A percentile compares a stretch with the other conserved stretches of the same genome.
Conservation (phyloP, 2,329 filamentous ascomycete genomes). For the Scytalidium sp. region DNA sequence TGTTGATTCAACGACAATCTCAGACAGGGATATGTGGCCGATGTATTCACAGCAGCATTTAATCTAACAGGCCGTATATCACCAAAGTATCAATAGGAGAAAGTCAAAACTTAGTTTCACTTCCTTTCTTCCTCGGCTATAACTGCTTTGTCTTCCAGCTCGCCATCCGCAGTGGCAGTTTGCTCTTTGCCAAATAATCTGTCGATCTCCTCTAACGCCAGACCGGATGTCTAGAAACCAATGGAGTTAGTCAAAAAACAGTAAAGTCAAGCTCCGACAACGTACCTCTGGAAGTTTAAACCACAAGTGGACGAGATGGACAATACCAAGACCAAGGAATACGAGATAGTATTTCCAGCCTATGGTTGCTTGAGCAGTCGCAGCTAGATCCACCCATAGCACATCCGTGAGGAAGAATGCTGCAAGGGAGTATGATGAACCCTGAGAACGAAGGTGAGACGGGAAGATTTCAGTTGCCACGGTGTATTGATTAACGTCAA, state of each 20-base stretch:
- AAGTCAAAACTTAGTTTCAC: too few species aligned
- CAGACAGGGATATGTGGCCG: too few species aligned
- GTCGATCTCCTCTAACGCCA: slow-evolving; percentile 4
- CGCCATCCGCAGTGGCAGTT: not conserved
- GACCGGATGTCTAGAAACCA: not conserved
- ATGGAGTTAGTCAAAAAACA: not conserved
- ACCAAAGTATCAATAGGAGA: too few species aligned
- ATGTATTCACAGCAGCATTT: too few species aligned
- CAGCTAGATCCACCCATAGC: slow-evolving; percentile 9
- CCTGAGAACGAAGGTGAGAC: slow-evolving; percentile 11
- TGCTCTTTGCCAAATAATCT: slow-evolving; percentile 4
- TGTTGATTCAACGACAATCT: too few species aligned
- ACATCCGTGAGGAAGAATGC: slow-evolving; percentile 7
- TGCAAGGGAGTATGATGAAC: slow-evolving; percentile 5
- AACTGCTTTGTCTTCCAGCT: not conserved
- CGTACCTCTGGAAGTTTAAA: slow-evolving; percentile 11
- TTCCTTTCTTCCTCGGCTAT: not conserved
- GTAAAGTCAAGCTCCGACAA: not conserved
- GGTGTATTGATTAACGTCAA: slow-evolving; percentile 11
- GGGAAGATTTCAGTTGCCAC: slow-evolving; percentile 9
- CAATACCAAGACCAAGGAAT: slow-evolving; percentile 8
- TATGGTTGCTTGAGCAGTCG: slow-evolving; percentile 8
- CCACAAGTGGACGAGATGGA: slow-evolving; percentile 6
- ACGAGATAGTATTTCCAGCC: slow-evolving; percentile 13
- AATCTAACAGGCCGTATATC: too few species aligned